Conservation (phyloP, 148 eudicot species). For the Drosera capensis region DNA sequence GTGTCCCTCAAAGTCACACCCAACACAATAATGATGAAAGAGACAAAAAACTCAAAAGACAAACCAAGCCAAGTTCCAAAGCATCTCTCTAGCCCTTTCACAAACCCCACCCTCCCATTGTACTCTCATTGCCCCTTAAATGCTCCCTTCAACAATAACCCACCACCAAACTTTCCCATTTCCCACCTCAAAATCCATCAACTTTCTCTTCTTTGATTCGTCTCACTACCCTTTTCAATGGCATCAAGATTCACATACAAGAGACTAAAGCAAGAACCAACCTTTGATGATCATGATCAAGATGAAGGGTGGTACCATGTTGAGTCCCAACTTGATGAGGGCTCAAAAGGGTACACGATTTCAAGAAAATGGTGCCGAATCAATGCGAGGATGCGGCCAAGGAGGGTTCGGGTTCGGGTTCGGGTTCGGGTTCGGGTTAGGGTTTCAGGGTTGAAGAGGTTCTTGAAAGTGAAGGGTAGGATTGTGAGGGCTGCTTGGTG, state of each 20-base stretch:
- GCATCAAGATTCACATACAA: slow-evolving; percentile 38
- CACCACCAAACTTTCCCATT: no score
- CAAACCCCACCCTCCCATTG: not conserved
- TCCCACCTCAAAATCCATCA: not conserved
- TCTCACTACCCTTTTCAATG: slow-evolving; percentile 7
- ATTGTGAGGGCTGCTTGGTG: slow-evolving; percentile 20
- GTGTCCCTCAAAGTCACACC: no score
- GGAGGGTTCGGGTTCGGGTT: slow-evolving; percentile 15
- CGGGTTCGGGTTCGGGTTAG: slow-evolving; percentile 34
- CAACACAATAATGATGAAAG: no score
- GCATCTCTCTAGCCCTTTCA: no score
- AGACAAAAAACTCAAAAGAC: no score
- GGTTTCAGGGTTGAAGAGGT: slow-evolving; percentile 37
- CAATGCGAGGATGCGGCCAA: slow-evolving; percentile 16
- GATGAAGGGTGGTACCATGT: not conserved
- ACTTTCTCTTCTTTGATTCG: not conserved
- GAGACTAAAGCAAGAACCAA: slow-evolving; percentile 32
- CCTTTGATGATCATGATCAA: slow-evolving; percentile 21
- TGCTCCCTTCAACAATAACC: no score
- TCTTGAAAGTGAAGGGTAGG: slow-evolving; percentile 30
- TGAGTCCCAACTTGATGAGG: not conserved
- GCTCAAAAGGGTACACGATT: slow-evolving; percentile 17
- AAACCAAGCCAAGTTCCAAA: no score
- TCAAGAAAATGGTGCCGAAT: slow-evolving; percentile 14
- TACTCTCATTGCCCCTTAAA: slow-evolving; percentile 1